Base-by-base conservation (phyloP, 768 basidiomycete genomes). In the Lyophyllum shimeji region DNA sequence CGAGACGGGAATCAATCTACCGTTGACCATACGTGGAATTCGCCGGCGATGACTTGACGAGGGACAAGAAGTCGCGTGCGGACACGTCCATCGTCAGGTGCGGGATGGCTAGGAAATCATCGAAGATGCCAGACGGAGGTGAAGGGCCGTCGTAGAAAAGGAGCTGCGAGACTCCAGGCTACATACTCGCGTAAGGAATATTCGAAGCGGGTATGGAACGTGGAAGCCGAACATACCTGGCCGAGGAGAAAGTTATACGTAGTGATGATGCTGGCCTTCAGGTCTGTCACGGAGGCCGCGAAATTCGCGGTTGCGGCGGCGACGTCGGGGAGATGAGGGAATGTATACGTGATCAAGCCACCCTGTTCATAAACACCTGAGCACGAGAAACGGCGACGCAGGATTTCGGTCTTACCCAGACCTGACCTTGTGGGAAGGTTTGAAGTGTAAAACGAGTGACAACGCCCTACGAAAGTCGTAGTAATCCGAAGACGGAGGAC, bases 121-220 rank as follows among this genome's bases (percentile, higher is more conserved):
- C 81, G 57, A 83, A 84, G 24, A 82, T 74, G 0, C 79, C 82
- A 0, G 58, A 54, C 0, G 82, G 82, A 0, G 75, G 76, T 0
- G 65, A 72, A 13, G 85, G 84, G 0, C 60, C 80, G 60, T 87
- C 81, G 60, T 88, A 87, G 67, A 87, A 88, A 21, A 87, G 50
- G 2, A 82, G 51, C 7, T 69, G 63, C 2, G 64, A 64, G 6
- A 74, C 63, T 20, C 43, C 33, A 23, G 43, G 47, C 40, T 58
- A 37, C 17, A 44, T 9, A 12, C 17, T 25, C 37, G 21, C 20
- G 21, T 24, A 8, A 44, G 20, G 2, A 33, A 29, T 13, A 1
- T 15, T 1, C 43, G 2, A n/a, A 39, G n/a, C 2, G 21, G 20
- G 11, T 7, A 17, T 15, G 27, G 20, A 3, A 27, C 7, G 8